Evolutionary conservation across 495 filamentous ascomycete species (phyloP).

Genomic region (Pseudevernia furfuracea): DNA sequence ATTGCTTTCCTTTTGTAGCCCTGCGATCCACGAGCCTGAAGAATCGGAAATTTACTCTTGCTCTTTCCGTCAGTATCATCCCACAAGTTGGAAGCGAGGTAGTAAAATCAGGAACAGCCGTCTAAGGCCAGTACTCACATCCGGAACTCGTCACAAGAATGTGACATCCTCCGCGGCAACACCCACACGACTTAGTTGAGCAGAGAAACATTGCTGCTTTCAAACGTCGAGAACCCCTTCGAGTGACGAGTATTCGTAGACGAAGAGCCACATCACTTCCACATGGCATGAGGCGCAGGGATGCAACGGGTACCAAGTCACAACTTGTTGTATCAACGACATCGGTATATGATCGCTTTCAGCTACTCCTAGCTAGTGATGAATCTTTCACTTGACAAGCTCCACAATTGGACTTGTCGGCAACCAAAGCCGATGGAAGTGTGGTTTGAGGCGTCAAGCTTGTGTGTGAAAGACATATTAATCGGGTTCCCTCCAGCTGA

Average conservation of each 20-base stretch:
- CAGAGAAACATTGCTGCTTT: background rate
- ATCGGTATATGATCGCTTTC: background rate
- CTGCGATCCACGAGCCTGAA: background rate
- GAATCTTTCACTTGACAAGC: background rate
- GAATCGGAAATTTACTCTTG: background rate
- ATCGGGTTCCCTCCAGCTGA: background rate
- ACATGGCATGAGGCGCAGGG: background rate
- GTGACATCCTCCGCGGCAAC: background rate
- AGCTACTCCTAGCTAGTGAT: background rate
- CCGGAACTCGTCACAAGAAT: background rate
- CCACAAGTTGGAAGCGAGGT: background rate
- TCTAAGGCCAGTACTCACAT: background rate
- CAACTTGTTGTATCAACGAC: background rate
- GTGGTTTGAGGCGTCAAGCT: background rate
- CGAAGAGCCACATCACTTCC: background rate
- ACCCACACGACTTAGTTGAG: background rate
- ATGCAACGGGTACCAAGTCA: background rate
- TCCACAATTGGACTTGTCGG: background rate
- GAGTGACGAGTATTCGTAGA: background rate
- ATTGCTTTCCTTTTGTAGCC: background rate
- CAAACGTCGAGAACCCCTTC: background rate
- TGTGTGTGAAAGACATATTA: background rate
- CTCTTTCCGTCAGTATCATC: background rate
- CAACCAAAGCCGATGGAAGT: background rate
- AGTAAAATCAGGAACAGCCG: background rate